These are phyloP conservation scores for Crucihimalaya himalaica DNA, from an alignment of 345 rosid species.

Conservation along the genomic window DNA sequence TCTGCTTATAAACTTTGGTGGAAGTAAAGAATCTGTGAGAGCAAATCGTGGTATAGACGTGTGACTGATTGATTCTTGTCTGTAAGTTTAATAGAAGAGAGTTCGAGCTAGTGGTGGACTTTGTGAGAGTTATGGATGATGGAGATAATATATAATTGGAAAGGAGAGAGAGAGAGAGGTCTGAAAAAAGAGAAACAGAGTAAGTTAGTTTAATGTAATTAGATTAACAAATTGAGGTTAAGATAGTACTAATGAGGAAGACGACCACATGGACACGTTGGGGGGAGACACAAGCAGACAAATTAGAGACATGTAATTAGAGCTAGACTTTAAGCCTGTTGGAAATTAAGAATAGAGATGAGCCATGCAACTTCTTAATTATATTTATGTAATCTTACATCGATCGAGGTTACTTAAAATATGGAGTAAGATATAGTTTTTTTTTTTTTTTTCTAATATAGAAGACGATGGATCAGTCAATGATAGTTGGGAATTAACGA, in stretches of 20 bases:
- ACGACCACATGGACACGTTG: constrained; percentile 44
- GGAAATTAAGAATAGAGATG: constrained; percentile 19
- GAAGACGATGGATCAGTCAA: constrained; percentile 31
- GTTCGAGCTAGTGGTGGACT: constrained; percentile 39
- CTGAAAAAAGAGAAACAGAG: constrained; percentile 8
- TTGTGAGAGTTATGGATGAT: constrained; percentile 29
- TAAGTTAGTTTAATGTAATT: neutral
- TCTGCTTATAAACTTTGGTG: constrained; percentile 16
- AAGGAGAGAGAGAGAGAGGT: neutral
- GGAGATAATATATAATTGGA: constrained; percentile 22
- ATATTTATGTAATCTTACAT: constrained; percentile 1
- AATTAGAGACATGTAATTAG: constrained; percentile 38
- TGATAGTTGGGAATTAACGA: constrained; percentile 20
- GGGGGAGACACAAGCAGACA: constrained; percentile 40
- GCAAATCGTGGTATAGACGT: constrained; percentile 35
- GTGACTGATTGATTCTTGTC: constrained; percentile 28
- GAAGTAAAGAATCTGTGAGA: constrained; percentile 6
- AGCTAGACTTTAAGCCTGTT: constrained; percentile 18
- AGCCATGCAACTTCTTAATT: constrained; percentile 26
- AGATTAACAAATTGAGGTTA: neutral
- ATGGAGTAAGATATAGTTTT: too few species aligned
- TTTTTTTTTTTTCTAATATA: neutral
- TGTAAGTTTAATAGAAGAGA: constrained; percentile 18
- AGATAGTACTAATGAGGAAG: constrained; percentile 28
- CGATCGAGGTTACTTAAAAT: constrained; percentile 25